Conservation (phyloP, 306 rosid species). For the Chamaecrista fasciculata region DNA sequence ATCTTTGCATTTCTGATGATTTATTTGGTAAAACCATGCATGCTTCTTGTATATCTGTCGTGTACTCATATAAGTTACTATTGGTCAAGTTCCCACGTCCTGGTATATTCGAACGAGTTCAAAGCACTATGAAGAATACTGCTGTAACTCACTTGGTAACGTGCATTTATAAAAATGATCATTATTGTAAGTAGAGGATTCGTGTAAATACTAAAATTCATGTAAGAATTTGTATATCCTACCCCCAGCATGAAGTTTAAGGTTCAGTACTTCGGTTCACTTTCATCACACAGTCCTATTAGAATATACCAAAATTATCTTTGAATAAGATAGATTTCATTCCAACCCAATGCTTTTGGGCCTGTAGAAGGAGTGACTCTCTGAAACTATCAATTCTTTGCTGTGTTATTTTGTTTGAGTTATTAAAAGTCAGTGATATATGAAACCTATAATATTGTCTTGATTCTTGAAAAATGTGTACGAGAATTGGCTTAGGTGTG, state of each 20-base stretch:
- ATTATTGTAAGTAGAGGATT: not conserved
- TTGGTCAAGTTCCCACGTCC: not conserved
- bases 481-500: not conserved
- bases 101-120: not conserved
- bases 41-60: slow-evolving; percentile 8
- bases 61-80: slow-evolving; percentile 3
- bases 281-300: not conserved
- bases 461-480: not conserved
- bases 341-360: not conserved
- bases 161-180: not conserved
- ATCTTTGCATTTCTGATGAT: slow-evolving; percentile 4
- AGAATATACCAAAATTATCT: not conserved
- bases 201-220: slow-evolving; percentile 8
- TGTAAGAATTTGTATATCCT: not conserved
- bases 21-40: slow-evolving; percentile 3
- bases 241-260: not conserved
- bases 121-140: not conserved
- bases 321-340: not conserved
- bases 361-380: not conserved
- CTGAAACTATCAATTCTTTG: not conserved
- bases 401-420: not conserved
- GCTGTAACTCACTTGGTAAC: not conserved
- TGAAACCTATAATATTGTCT: not conserved
- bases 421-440: not conserved
- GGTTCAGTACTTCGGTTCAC: not conserved